These are phyloP conservation scores for Phaeoacremonium minimum DNA, from an alignment of 2,329 filamentous ascomycete species.

Conservation along the genomic window DNA sequence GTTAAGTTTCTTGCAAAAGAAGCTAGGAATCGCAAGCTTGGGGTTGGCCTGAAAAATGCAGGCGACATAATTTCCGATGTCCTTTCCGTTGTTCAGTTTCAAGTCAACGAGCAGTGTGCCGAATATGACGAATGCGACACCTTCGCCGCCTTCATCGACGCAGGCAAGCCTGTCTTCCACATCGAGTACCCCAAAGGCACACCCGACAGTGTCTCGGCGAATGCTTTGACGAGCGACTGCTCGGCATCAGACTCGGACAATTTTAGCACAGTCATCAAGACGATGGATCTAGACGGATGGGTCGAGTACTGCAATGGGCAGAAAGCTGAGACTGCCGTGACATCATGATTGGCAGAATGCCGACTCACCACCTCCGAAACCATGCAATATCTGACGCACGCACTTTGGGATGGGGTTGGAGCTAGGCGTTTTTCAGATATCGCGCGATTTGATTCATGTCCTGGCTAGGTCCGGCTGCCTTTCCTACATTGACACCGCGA, in stretches of 20 bases:
- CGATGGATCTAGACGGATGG: conserved; percentile 60
- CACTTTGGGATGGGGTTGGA: no score
- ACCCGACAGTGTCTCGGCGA: conserved; percentile 15
- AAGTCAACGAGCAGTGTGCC: conserved; percentile 60
- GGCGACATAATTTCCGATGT: conserved; percentile 50
- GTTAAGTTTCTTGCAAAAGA: conserved; percentile 55
- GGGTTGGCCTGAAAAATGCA: conserved; percentile 67
- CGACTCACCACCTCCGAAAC: no score
- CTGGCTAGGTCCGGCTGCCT: no score
- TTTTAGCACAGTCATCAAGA: conserved; percentile 65
- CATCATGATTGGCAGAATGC: no score
- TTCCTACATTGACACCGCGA: no score
- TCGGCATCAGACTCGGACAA: conserved; percentile 35
- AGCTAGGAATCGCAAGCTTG: conserved; percentile 49
- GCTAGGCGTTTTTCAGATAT: neutral
- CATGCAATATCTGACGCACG: no score
- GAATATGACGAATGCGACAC: conserved; percentile 46
- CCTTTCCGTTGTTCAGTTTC: conserved; percentile 53
- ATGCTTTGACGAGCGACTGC: conserved; percentile 34
- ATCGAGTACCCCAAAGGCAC: conserved; percentile 54
- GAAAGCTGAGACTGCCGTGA: conserved; percentile 17
- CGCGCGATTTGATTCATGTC: no score
- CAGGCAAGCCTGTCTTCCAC: conserved; percentile 56
- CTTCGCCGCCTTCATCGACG: conserved; percentile 43
- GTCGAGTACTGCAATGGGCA: conserved; percentile 48